These are phyloP conservation scores for Xylaria longipes DNA, from an alignment of 495 filamentous ascomycete species.

Conservation along the genomic window DNA sequence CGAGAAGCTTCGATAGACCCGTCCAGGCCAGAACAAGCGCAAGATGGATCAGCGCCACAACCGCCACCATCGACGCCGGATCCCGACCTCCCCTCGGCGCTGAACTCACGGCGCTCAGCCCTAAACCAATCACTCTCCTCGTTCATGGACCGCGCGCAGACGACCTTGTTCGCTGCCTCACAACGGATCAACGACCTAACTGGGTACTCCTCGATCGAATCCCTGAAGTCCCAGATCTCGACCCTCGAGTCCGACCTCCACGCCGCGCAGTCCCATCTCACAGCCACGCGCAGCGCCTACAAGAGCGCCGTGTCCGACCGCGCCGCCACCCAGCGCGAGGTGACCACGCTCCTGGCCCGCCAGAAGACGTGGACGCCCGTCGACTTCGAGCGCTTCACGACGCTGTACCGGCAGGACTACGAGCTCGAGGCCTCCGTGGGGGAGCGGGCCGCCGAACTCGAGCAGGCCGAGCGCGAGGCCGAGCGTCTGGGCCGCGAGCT, in stretches of 20 bases:
- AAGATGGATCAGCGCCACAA: not conserved
- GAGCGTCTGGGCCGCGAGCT: conserved; percentile 77
- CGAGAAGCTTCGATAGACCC: not conserved
- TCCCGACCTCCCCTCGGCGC: conserved; percentile 74
- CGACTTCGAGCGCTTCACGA: conserved; percentile 94
- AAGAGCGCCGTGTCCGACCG: conserved; percentile 77
- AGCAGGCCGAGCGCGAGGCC: conserved; percentile 75
- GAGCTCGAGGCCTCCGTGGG: conserved; percentile 87
- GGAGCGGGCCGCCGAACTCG: conserved; percentile 72
- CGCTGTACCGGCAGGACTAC: conserved; percentile 90
- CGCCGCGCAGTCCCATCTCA: conserved; percentile 67
- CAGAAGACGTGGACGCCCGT: conserved; percentile 88
- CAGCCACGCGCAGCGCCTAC: conserved; percentile 74
- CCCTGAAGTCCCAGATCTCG: conserved; percentile 77
- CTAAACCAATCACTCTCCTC: conserved; percentile 74
- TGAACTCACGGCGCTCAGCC: conserved; percentile 73
- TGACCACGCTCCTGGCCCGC: conserved; percentile 89
- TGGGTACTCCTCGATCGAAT: conserved; percentile 91
- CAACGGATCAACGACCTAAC: conserved; percentile 92
- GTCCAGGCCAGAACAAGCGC: conserved; percentile 6
- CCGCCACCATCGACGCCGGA: conserved; percentile 21
- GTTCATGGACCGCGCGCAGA: conserved; percentile 88
- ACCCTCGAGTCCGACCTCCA: conserved; percentile 71
- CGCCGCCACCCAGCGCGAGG: conserved; percentile 89
- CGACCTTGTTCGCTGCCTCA: conserved; percentile 80